Conservation (phyloP, 2,329 filamentous ascomycete genomes). For the Neodidymelliopsis sp. region DNA sequence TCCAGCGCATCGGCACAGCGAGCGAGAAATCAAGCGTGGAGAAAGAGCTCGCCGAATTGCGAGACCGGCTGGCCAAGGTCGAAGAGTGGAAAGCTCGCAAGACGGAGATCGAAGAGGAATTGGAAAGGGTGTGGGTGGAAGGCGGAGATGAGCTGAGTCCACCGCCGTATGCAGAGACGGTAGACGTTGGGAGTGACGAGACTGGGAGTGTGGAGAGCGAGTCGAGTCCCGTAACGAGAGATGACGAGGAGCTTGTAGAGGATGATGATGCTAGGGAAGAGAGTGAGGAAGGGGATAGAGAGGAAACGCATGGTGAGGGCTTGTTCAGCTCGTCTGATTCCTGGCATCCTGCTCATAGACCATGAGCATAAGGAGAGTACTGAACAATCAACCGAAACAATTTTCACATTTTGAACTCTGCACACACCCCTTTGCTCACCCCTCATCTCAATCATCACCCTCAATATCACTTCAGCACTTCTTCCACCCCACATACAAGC, state of each 20-base stretch:
- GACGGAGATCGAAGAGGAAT: conserved; percentile 82
- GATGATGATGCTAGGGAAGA: not conserved
- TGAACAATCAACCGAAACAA: too few relatives aligned
- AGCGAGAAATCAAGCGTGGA: conserved; percentile 93
- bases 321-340: conserved; percentile 3
- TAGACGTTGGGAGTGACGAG: conserved; percentile 7
- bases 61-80: conserved; percentile 80
- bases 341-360: conserved; percentile 9
- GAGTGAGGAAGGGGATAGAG: not conserved
- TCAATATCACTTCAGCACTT: conserved; percentile 41
- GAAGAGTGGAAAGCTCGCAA: conserved; percentile 82
- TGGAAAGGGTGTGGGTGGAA: conserved; percentile 70
- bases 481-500: conserved; percentile 44
- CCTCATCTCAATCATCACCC: too few relatives aligned
- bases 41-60: conserved; percentile 85
- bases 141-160: conserved; percentile 47
- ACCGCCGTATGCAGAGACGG: conserved; percentile 44
- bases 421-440: too few relatives aligned
- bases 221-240: not conserved
- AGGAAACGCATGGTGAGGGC: not conserved
- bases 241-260: not conserved
- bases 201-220: conserved; percentile 52
- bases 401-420: too few relatives aligned
- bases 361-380: too few relatives aligned
- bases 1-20: conserved; percentile 92